Base-by-base conservation (phyloP, 176 grass and related monocot genomes). In the Zoysia japonica region DNA sequence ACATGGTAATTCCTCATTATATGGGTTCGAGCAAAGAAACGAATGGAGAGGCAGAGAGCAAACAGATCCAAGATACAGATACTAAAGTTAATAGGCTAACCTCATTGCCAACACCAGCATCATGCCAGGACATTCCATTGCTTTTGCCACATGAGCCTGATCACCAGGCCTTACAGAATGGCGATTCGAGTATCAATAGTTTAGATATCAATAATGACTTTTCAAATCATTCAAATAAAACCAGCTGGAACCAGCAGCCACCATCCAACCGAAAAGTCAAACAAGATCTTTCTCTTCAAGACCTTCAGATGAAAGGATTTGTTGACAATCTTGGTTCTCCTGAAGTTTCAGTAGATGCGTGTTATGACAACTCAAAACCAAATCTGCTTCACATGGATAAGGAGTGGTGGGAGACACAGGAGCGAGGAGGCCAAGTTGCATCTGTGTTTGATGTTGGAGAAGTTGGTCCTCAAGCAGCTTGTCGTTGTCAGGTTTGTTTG, bases 1-100 rank as follows among this genome's bases (percentile, higher is more conserved):
- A 96, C 85, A 96, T 92, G 93, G 93, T 96, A 46, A 96, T 96
- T 83, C 93, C 93, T 76, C 93, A 96, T 79, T 96, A 96, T 63
- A 88, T 92, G 85, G 87, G 89, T 65, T 57, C 61, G 75, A 81
- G 59, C 55, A 90, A 83, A 76, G 87, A 90, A 69, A 74, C 71
- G 63, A 70, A 83, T 52, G 62, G 60, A 7, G 73, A 74, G 11
- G 38, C 14, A 16, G 79, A 78, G 57, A 80, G 74, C 68, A 70
- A 85, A 37, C 74, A 82, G 59, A 47, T 54, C 14, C 52, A 78
- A 20, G 36, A 47, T 66, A 78, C 86, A 36, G 48, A 61, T 70
- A 81, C 75, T 49, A 84, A 84, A 75, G 36, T 76, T 44, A 81
- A 64, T 77, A 92, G 72, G 70, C 10, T 67, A 66, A 80, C 51